phyloP scores from a whole-genome alignment of 2,329 filamentous ascomycete genomes.

The Rutstroemia sp. region DNA sequence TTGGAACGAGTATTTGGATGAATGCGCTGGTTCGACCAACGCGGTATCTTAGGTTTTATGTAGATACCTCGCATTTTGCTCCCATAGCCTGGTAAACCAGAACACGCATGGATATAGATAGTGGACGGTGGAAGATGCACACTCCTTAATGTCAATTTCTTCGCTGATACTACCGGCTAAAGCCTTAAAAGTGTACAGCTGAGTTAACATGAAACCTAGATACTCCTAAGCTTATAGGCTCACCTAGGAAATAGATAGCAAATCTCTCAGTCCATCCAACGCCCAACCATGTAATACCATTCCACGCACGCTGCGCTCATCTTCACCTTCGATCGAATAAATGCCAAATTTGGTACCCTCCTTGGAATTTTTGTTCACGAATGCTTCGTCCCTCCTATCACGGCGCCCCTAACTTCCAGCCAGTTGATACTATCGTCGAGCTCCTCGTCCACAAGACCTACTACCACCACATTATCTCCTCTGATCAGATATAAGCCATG shows the following conservation, averaged over 20 bases:
- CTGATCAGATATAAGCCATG: slow-evolving; percentile 88
- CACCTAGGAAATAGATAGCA: neutral
- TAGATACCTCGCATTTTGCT: too few species aligned
- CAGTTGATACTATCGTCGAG: slow-evolving; percentile 89
- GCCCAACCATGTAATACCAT: slow-evolving; percentile 6
- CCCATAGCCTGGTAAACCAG: too few species aligned
- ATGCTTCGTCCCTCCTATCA: slow-evolving; percentile 82
- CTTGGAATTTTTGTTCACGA: slow-evolving; percentile 28
- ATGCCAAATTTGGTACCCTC: slow-evolving; percentile 3
- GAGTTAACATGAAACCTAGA: neutral
- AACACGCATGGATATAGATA: neutral
- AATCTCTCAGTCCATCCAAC: slow-evolving; percentile 4
- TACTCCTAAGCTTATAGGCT: neutral
- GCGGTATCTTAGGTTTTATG: too few species aligned
- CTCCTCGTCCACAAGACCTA: slow-evolving; percentile 83
- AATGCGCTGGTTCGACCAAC: neutral
- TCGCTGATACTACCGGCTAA: neutral
- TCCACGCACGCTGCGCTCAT: neutral
- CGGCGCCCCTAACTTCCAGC: slow-evolving; percentile 77
- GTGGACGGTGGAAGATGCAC: neutral
- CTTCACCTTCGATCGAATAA: neutral
- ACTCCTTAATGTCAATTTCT: neutral
- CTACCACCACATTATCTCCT: slow-evolving; percentile 88
- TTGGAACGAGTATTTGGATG: slow-evolving; percentile 48
- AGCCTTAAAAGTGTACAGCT: neutral